These are phyloP conservation scores for Hebeloma cylindrosporum DNA, from an alignment of 768 basidiomycete species.

Conservation along the genomic window DNA sequence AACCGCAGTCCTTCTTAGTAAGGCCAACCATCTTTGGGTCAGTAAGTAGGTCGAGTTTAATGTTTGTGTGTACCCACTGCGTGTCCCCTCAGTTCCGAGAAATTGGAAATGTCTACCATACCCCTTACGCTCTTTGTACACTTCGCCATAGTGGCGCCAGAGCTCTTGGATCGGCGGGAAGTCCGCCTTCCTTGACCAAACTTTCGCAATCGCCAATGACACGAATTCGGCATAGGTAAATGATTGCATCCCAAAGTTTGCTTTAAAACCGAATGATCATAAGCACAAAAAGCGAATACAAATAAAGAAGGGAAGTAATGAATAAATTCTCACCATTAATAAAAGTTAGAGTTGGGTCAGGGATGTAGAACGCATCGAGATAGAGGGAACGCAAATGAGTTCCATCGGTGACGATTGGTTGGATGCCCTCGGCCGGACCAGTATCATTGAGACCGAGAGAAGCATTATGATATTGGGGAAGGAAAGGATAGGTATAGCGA, in stretches of 20 bases:
- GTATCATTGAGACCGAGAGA: constrained; percentile 24
- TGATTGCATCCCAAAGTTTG: constrained; percentile 40
- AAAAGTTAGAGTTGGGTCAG: constrained; percentile 44
- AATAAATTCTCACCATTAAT: constrained; percentile 29
- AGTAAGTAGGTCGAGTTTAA: neutral
- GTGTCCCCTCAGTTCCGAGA: constrained; percentile 29
- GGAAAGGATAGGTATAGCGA: constrained; percentile 45
- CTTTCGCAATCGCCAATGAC: constrained; percentile 36
- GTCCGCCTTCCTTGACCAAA: constrained; percentile 37
- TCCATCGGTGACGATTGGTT: constrained; percentile 42
- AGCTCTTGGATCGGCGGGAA: constrained; percentile 32
- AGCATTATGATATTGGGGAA: constrained; percentile 38
- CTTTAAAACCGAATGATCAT: constrained; percentile 16
- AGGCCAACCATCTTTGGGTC: neutral
- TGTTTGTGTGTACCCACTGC: constrained; percentile 19
- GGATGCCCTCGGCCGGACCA: constrained; percentile 19
- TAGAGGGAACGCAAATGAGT: constrained; percentile 40
- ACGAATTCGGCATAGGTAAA: constrained; percentile 39
- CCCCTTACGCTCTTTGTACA: constrained; percentile 32
- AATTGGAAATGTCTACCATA: constrained; percentile 39
- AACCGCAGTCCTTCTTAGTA: constrained; percentile 28
- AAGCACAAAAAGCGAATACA: neutral
- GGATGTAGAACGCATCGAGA: constrained; percentile 42
- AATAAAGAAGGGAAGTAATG: no score
- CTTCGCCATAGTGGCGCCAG: constrained; percentile 33